Base-by-base conservation (phyloP, 1,284 basidiomycete species). In the Bjerkandera adusta region DNA sequence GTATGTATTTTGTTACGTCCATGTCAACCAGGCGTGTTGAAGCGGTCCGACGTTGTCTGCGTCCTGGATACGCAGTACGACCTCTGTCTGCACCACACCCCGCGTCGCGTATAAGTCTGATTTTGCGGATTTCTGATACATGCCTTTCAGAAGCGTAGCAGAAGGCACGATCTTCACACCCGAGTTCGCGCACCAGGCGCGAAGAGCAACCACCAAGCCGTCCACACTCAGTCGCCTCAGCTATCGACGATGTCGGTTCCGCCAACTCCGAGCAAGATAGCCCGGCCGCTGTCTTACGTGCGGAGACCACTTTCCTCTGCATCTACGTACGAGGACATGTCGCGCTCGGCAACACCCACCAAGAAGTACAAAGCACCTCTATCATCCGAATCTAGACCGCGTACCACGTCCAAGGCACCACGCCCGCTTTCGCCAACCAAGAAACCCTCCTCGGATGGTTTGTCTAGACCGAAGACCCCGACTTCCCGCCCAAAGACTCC, bases 361-460 rank as follows among this genome's bases (percentile, higher is more conserved):
- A 86, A 81, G 70, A 83, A 81, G 59, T 83, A 83, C 67, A 86
- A 81, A 56, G 79, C 85, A 0, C 57, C 78, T 0, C 62, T 87
- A 20, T 83, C 84, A 0, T 58, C 71, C 8, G 85, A 87, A 59
- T 76, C 79, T 6, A 72, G 77, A 13, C 52, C 70, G 7, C 73
- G 79, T 36, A 56, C 62, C 32, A 58, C 57, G 16, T 55, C 69
- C 3, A 69, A 64, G 48, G 55, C 74, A 0, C 66, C 76, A 4
- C 70, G 77, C 16, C 77, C 79, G 5, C 73, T 73, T 5, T 77
- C 81, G 4, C 83, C 82, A 0, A 73, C 72, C 3, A 72, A 70
- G 53, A 66, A 55, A 54, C 27, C 44, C 52, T 42, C 50, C 5
- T 7, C 57, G 38, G 56, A 72, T 62, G 63, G 67, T 16, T 30